Base-by-base conservation (phyloP, 768 basidiomycete species). In the Lactifluus volemus region DNA sequence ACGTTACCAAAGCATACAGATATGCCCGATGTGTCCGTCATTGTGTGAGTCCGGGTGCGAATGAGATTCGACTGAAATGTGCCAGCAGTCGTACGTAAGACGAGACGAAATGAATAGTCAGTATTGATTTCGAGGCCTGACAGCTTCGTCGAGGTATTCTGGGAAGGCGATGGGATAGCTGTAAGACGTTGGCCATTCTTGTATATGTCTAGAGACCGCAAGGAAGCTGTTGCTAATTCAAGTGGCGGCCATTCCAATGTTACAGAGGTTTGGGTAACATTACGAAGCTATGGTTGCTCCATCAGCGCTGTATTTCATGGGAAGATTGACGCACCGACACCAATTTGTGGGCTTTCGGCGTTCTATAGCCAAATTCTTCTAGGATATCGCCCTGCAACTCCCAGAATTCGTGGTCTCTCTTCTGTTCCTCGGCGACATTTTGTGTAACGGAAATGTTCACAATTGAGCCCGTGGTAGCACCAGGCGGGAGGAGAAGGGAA, bases 371-470 rank as follows among this genome's bases (percentile, higher is more conserved):
- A 71, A 85, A 98, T 42, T 81, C 81, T 12, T 84, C 74, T 38
- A 92, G 68, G 52, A 99, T 97, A 21, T 85, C 79, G 38, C 83
- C 76, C 73, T 98, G 97, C 44, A 99, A 78, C 2, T 79, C 73
- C 88, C 85, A 88, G 72, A 99, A 98, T 42, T 90, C 86, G 4
- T 76, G 72, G 61, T 92, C 86, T 62, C 92, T 83, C 63, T 84
- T 81, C 67, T 85, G 82, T 72, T 99, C 97, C 68, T 96, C 94
- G 0, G 78, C 70, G 36, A 83, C 73, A 70, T 99, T 97, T 65
- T 93, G 88, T 69, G 91, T 83, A 14, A 98, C 95, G 2, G 94
- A 85, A 72, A 98, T 98, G 71, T 93, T 97, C 67, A 99, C 92
- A 66, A 99, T 98, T 19, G 93, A 97, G 5, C 97, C 97, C 0